Percentiles rank a stretch among this genome's conserved stretches.
Evolutionary conservation across 768 basidiomycete genomes (phyloP).

Genomic region (Termitomyces sp.): DNA sequence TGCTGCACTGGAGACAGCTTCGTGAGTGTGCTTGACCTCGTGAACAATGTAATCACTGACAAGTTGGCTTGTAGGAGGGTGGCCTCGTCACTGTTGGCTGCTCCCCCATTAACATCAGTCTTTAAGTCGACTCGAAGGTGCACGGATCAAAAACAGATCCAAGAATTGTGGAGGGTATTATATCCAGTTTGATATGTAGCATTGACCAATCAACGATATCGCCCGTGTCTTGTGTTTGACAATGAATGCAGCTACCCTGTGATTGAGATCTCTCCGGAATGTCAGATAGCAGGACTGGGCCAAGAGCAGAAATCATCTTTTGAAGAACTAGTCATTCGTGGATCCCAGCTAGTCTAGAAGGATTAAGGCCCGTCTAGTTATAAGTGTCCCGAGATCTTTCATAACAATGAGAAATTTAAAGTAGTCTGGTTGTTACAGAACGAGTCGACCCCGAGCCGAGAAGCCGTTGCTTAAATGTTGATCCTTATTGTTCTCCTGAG

Average conservation of each 20-base stretch:
- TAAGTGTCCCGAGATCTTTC: too few relatives aligned
- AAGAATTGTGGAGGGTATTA: not conserved
- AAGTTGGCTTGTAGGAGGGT: not conserved
- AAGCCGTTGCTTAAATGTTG: too few relatives aligned
- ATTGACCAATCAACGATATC: not conserved
- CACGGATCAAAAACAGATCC: not conserved
- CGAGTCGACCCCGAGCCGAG: too few relatives aligned
- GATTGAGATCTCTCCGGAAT: not conserved
- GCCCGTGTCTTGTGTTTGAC: not conserved
- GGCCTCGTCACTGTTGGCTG: slow-evolving; percentile 16
- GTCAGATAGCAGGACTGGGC: not conserved
- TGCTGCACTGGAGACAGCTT: slow-evolving; percentile 18
- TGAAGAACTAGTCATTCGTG: too few relatives aligned
- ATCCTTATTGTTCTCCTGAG: too few relatives aligned
- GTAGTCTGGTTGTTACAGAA: too few relatives aligned
- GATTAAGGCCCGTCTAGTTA: too few relatives aligned
- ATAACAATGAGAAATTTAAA: too few relatives aligned
- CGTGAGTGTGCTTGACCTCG: slow-evolving; percentile 4
- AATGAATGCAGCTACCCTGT: not conserved
- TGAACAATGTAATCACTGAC: not conserved
- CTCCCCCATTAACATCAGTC: slow-evolving; percentile 13
- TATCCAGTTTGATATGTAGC: not conserved
- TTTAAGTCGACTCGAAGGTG: not conserved
- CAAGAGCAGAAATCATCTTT: too few relatives aligned
- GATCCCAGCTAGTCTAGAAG: too few relatives aligned